Base-by-base conservation (phyloP, 2,329 filamentous ascomycete species). In the Pseudodiploospora longispora region DNA sequence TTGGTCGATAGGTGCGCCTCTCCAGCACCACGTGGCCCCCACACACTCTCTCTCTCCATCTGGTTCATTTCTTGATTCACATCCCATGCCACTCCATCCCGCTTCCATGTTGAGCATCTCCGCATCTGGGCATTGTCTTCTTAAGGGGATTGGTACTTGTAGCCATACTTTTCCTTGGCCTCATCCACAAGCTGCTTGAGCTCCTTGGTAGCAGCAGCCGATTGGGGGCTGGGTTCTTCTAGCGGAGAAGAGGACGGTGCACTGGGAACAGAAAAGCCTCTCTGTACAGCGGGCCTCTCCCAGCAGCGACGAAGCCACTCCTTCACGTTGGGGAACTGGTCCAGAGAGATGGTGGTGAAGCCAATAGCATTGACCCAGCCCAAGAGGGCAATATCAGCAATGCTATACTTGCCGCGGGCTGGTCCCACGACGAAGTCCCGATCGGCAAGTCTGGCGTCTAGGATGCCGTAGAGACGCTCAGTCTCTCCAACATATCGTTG, bases 401-500 rank as follows among this genome's bases (percentile, higher is more conserved):
- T 80, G 53, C 74, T 78, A 62, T 72, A 80, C 55, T 75, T 77
- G 51, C 79, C 74, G 28, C 57, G 56, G 9, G 63, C 71, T 1
- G 70, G 59, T 4, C 82, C 82, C 3, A 71, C 75, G 6, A 79
- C 56, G 50, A 67, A 80, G 42, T 76, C 71, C 3, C 74, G 66
- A 27, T 60, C 56, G 10, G 54, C 54, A 10, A 91, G 77, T 42
- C 83, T 82, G 55, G 72, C 70, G 60, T 91, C 75, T 2, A 91
- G 71, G 19, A 90, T 71, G 27, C 82, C 75, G 63, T 89, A 90
- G 2, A 91, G 71, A 3, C 87, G 78, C 51, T 84, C 74, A 2
- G 81, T 79, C 69, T 91, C 87, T 55, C 85, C 87, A 42, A 83
- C 71, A 62, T 90, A 91, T 35, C 86, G 77, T 57, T 84, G 81